Percentiles rank a stretch among this genome's conserved stretches.
Evolutionary conservation across 176 grass and related monocot genomes (phyloP).

Genomic region (Paspalum notatum): DNA sequence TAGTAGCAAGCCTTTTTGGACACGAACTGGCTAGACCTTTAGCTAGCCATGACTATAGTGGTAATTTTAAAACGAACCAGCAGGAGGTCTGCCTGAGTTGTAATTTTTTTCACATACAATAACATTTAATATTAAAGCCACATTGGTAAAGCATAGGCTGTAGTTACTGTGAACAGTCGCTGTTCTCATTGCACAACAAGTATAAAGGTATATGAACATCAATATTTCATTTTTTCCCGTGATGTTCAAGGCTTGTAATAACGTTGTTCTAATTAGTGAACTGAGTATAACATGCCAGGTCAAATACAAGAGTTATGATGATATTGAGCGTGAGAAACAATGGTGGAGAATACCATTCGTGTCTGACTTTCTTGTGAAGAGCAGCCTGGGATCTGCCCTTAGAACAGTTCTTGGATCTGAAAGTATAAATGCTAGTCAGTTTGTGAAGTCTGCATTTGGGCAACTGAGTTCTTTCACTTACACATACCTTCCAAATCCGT

Average conservation of each 20-base stretch:
- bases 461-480: constrained; percentile 76
- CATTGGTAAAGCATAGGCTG: not conserved
- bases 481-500: constrained; percentile 58
- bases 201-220: constrained; percentile 31
- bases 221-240: constrained; percentile 1
- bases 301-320: constrained; percentile 86
- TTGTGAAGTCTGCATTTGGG: constrained; percentile 91
- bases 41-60: constrained; percentile 3
- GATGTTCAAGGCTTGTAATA: constrained; percentile 25
- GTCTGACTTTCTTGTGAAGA: constrained; percentile 82
- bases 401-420: constrained; percentile 81
- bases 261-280: constrained; percentile 37
- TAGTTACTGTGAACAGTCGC: not conserved
- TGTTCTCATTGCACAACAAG: constrained; percentile 25
- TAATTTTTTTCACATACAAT: constrained; percentile 13
- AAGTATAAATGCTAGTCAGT: constrained; percentile 87
- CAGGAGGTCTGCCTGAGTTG: not conserved
- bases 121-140: constrained; percentile 29
- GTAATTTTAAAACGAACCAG: not conserved
- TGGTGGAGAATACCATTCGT: constrained; percentile 94
- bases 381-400: constrained; percentile 70
- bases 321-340: constrained; percentile 82
- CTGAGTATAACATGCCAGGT: constrained; percentile 52
- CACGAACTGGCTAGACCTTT: not conserved
- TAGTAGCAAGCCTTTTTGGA: constrained; percentile 6